These are phyloP conservation scores for Powellomyces hirtus DNA, from an alignment of 192 early-diverging fungal genomes.

Conservation along the genomic window DNA sequence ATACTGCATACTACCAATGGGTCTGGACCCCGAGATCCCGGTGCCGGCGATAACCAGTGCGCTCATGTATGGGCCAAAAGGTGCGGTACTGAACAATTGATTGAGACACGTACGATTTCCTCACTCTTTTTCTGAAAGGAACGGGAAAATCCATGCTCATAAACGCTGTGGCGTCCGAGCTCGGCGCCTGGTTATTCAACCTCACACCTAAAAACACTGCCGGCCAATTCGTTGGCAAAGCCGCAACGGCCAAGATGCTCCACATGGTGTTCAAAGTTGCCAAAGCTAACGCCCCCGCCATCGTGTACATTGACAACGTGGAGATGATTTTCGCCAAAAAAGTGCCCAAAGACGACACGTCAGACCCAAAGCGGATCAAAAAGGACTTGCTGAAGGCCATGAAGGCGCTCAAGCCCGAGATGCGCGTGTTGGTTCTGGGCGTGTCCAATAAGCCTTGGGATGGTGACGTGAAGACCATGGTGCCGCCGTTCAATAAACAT, in stretches of 20 bases:
- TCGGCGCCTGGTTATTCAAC: constrained; percentile 56
- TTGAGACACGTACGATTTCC: not conserved
- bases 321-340: constrained; percentile 67
- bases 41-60: constrained; percentile 43
- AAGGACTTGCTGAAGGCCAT: constrained; percentile 58
- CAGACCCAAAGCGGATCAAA: constrained; percentile 63
- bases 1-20: constrained; percentile 56
- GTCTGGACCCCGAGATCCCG: constrained; percentile 30
- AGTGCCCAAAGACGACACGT: constrained; percentile 61
- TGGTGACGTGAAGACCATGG: constrained; percentile 49
- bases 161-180: constrained; percentile 55
- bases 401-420: constrained; percentile 48
- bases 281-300: constrained; percentile 52
- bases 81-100: not conserved
- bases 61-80: constrained; percentile 51
- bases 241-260: constrained; percentile 51
- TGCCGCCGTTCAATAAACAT: constrained; percentile 43
- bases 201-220: constrained; percentile 55
- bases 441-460: constrained; percentile 59
- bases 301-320: constrained; percentile 57
- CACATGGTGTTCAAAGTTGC: constrained; percentile 71
- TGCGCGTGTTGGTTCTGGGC: constrained; percentile 53
- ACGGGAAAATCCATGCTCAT: constrained; percentile 57
- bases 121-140: constrained; percentile 19
- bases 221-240: constrained; percentile 58